phyloP scores from a whole-genome alignment of 2,329 filamentous ascomycete species.

The Cryoendolithus antarcticus region DNA sequence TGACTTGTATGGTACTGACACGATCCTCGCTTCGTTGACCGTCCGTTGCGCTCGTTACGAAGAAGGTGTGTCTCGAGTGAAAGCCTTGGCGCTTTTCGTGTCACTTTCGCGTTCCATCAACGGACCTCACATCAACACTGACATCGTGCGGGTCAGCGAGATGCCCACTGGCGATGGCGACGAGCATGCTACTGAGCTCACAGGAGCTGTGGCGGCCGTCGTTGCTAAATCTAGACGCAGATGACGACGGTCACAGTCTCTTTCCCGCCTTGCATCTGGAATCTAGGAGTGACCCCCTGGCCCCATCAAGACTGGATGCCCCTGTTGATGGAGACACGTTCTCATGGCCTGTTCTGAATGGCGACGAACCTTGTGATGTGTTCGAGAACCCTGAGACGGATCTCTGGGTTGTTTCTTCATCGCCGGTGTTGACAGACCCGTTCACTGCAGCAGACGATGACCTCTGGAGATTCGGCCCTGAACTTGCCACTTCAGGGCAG shows the following conservation, averaged over 20 bases:
- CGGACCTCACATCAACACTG: too few species aligned
- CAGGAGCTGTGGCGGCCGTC: slow-evolving; percentile 5
- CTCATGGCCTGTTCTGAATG: too few species aligned
- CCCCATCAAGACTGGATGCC: background rate
- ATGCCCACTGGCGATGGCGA: too few species aligned
- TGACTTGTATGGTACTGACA: too few species aligned
- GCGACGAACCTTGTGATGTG: too few species aligned
- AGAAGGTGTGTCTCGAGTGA: too few species aligned
- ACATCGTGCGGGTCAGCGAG: too few species aligned
- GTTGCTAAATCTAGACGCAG: slow-evolving; percentile 4
- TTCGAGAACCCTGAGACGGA: slow-evolving; percentile 2
- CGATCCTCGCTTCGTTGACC: too few species aligned
- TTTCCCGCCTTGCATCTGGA: too few species aligned
- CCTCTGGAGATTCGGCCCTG: slow-evolving; percentile 27
- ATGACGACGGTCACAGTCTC: slow-evolving; percentile 6
- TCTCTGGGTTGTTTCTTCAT: background rate
- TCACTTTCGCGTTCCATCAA: too few species aligned
- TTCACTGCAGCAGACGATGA: slow-evolving; percentile 17
- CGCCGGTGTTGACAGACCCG: background rate
- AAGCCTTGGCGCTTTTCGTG: too few species aligned
- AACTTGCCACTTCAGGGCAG: slow-evolving; percentile 21
- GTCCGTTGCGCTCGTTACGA: too few species aligned
- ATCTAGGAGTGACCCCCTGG: background rate
- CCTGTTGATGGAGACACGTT: slow-evolving; percentile 1
- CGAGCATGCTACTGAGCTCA: background rate